Conservation (phyloP, 2,329 filamentous ascomycete genomes). For the Aspergillus costaricaensis region DNA sequence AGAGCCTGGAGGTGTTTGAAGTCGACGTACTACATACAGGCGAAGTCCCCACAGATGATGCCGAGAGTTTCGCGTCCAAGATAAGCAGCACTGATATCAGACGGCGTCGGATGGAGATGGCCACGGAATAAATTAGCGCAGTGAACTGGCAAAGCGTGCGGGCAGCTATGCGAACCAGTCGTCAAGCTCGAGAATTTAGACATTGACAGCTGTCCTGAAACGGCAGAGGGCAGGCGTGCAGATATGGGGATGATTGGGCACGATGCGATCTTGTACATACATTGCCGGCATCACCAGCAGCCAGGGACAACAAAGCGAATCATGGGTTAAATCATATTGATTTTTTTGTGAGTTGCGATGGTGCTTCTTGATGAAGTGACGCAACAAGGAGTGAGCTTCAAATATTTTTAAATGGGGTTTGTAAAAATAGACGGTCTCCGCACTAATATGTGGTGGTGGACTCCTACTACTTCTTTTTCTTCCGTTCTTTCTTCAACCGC, state of each 20-base stretch:
- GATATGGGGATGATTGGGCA: slow-evolving; percentile 3
- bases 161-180: slow-evolving; percentile 8
- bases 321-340: not conserved
- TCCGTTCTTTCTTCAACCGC: not conserved
- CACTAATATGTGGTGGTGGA: not conserved
- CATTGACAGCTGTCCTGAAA: slow-evolving; percentile 4
- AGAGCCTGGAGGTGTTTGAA: slow-evolving; percentile 75
- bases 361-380: not conserved
- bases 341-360: not conserved
- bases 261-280: slow-evolving; percentile 2
- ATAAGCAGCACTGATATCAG: slow-evolving; percentile 90
- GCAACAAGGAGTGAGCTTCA: not conserved
- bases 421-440: slow-evolving; percentile 1
- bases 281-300: not conserved
- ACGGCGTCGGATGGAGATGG: slow-evolving; percentile 48
- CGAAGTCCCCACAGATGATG: slow-evolving; percentile 51
- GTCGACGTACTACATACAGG: slow-evolving; percentile 81
- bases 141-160: slow-evolving; percentile 6
- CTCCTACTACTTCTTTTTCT: not conserved
- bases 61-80: slow-evolving; percentile 73
- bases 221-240: not conserved
- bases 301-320: not conserved
- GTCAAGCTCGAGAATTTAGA: not conserved
- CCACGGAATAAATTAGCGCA: slow-evolving; percentile 29
- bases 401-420: not conserved